Evolutionary conservation across 495 filamentous ascomycete genomes (phyloP), one percentile per base, ranked within the genome.

Genomic region (Penicillium dipodomyicola): DNA sequence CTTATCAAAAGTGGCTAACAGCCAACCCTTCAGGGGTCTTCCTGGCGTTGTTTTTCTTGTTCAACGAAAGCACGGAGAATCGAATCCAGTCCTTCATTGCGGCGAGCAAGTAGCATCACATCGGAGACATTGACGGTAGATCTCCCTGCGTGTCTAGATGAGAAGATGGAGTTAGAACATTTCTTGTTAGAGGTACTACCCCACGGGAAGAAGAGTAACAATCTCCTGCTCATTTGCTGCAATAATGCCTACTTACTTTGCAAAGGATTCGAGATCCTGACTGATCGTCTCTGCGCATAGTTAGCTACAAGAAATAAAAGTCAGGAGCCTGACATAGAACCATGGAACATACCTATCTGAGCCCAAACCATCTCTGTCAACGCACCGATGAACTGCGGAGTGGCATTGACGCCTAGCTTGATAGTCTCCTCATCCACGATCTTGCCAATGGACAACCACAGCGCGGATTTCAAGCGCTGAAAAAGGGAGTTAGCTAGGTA

Each of bases 331-430:
- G 41, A 51, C 41, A 58, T 57, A 58, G 35, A 40, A 43, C 54
- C 32, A 4, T 5, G 52, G 23, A 52, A 62, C 71, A 62, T 81
- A 91, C 91, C 89, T 55, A 96, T 89, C 61, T 98, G 94, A 12
- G 83, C 77, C 88, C 88, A 97, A 25, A 93, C 87, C 78, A 97
- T 79, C 74, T 97, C 92, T 0, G 90, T 95, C 67, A 97, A 72
- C 0, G 91, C 91, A 10, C 85, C 92, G 63, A 96, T 97, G 72
- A 97, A 98, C 67, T 97, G 92, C 7, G 92, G 92, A 1, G 92
- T 97, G 2, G 92, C 91, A 71, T 93, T 96, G 56, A 87, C 80
- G 65, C 88, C 86, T 12, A 88, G 77, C 23, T 79, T 78, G 35
- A 94, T 73, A 29, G 85, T 88, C 67, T 96, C 90, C 59, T 92